Evolutionary conservation across 306 rosid genomes (phyloP), one percentile per base, ranked within the genome.

Genomic region (Argentina anserina): DNA sequence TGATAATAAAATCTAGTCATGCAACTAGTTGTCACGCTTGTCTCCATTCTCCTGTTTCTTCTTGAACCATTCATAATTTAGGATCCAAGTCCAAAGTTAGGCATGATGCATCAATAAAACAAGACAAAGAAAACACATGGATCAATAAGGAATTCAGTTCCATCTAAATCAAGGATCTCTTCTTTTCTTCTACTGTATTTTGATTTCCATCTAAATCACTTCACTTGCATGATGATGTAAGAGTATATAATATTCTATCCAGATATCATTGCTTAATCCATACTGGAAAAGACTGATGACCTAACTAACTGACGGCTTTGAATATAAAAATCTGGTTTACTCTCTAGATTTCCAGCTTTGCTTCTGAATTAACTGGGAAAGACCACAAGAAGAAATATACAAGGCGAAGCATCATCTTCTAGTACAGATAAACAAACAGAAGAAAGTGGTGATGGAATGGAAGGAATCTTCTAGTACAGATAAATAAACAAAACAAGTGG

Each of bases 101-200:
- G 39, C 74, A 41, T 33, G 31, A 47, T 13, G 23, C 42, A 49
- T 69, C 39, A 69, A 69, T 58, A 58, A 58, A 66, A 43, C 5
- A 45, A 67, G 41, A 17, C 40, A 67, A 5, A 65, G 53, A 65
- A 2, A 9, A 65, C n/a, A 39, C 12, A 36, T 7, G 33, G 28
- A 7, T 33, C 3, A 47, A 34, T 7, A 49, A 18, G 15, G 33
- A 9, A 1, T 47, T 29, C 64, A 23, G 43, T 39, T 52, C 42
- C n/a, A 36, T n/a, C 21, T 52, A 70, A 36, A 36, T 23, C 21
- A 70, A 0, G 25, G 34, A 34, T 9, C 47, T 36, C 49, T 53
- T 28, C 6, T 37, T 1, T 25, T 50, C 21, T 37, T 34, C 23
- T 50, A 4, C 36, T 10, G 40, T 2, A 25, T 25, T 33, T 69